These are phyloP conservation scores for Oxyria digyna DNA, from an alignment of 148 eudicot genomes.

Conservation along the genomic window DNA sequence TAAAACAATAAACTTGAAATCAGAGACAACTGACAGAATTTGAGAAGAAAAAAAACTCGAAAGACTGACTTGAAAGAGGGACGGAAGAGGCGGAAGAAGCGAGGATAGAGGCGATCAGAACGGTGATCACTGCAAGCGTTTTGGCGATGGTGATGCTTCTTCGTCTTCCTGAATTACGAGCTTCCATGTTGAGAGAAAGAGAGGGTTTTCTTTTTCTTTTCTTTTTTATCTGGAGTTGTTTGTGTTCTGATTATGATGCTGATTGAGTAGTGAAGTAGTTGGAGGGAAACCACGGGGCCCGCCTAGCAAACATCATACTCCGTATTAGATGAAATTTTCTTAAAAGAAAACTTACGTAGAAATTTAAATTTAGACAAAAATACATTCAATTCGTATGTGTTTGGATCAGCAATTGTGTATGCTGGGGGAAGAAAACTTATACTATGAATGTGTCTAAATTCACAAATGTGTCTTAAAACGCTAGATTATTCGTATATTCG, in stretches of 20 bases:
- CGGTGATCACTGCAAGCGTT: not conserved
- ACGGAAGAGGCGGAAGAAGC: not conserved
- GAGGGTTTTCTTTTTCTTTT: not conserved
- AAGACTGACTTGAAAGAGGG: not conserved
- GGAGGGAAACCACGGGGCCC: not conserved
- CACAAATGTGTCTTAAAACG: too few relatives aligned
- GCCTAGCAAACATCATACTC: too few relatives aligned
- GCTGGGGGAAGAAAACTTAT: too few relatives aligned
- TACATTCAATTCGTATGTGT: too few relatives aligned
- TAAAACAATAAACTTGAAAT: not conserved
- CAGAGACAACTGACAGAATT: not conserved
- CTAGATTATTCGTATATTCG: too few relatives aligned
- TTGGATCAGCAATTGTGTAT: too few relatives aligned
- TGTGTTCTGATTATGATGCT: not conserved
- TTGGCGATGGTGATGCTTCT: not conserved
- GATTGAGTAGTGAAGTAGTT: not conserved
- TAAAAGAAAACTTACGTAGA: too few relatives aligned
- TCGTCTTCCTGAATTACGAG: not conserved
- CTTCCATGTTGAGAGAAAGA: not conserved
- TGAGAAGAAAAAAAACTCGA: not conserved
- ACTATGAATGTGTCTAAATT: too few relatives aligned
- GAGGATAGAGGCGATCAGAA: not conserved
- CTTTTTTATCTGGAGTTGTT: not conserved
- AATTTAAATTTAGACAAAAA: too few relatives aligned
- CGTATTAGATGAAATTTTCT: too few relatives aligned